phyloP scores from a whole-genome alignment of 2,329 filamentous ascomycete species.

The Exserohilum turcica region DNA sequence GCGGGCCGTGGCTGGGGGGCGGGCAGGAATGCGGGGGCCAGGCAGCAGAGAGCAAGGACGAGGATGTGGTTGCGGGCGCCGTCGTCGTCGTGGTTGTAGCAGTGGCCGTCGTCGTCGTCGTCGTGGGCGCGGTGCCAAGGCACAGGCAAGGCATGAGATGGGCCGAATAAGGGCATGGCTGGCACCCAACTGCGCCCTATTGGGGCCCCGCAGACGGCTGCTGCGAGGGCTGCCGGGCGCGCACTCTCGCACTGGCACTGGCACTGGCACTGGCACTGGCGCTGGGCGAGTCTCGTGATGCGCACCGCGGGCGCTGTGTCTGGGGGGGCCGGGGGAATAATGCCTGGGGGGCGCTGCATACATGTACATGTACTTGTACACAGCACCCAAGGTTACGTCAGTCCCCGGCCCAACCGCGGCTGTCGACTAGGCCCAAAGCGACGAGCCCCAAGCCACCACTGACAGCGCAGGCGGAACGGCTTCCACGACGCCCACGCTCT shows the following conservation, averaged over 20 bases:
- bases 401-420: conserved; percentile 17
- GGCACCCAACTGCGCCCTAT: conserved; percentile 9
- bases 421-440: conserved; percentile 27
- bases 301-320: background rate
- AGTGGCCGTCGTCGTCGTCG: background rate
- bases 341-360: background rate
- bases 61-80: background rate
- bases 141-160: conserved; percentile 3
- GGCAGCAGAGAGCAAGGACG: background rate
- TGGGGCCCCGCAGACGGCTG: conserved; percentile 3
- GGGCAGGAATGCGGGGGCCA: background rate
- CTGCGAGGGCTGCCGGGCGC: too few relatives aligned
- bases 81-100: background rate
- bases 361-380: too few relatives aligned
- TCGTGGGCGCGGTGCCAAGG: conserved; percentile 4
- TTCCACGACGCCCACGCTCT: too few relatives aligned
- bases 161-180: conserved; percentile 11
- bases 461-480: conserved; percentile 41
- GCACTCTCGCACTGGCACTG: too few relatives aligned
- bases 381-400: conserved; percentile 26
- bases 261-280: too few relatives aligned
- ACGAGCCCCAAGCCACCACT: conserved; percentile 30
- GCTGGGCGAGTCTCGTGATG: conserved; percentile 4
- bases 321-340: background rate
- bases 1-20: background rate